Evolutionary conservation across 2,329 filamentous ascomycete species (phyloP), one percentile per base, ranked within the genome.

Genomic region (Penicillium sp.): DNA sequence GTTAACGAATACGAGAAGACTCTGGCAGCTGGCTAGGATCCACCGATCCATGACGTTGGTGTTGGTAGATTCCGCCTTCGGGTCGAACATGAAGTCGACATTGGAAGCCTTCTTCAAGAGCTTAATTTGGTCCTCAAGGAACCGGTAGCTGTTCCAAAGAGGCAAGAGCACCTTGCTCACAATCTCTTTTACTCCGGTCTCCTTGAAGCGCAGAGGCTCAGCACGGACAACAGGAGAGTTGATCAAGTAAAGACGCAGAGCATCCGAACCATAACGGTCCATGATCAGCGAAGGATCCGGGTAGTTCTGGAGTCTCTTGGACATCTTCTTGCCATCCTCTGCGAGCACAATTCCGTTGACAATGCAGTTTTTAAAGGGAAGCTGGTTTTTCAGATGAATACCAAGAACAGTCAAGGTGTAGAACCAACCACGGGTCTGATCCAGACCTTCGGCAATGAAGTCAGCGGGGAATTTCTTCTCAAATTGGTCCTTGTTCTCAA

Each of bases 311-410:
- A 96, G 80, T 47, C 93, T 85, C 76, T 97, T 97, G 6, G 91
- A 96, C 93, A 97, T 97, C 80, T 97, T 97, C 80, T 96, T 97
- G 49, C 93, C 93, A 66, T 96, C 91, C 69, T 96, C 91, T 1
- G 92, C 92, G 33, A 97, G 81, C 4, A 97, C 91, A 56, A 96
- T 94, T 43, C 92, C 92, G 68, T 96, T 97, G 56, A 96, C 91
- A n/a, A 97, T 90, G 64, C 91, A 95, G 70, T 96, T 97, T 75
- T 94, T 87, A 80, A 96, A 97, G 0, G 93, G 91, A 2, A 91
- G 84, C 29, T 85, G 83, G 36, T 89, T 89, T 64, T 94, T 96
- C 3, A 97, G 81, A 68, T 96, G 90, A 7, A 89, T 94, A 27
- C 92, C 92, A 41, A 97, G 78, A 8, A 97, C 91, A 17, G 90